Base-by-base conservation (phyloP, 202 grass and related monocot genomes). In the Dendrocalamus latiflorus region DNA sequence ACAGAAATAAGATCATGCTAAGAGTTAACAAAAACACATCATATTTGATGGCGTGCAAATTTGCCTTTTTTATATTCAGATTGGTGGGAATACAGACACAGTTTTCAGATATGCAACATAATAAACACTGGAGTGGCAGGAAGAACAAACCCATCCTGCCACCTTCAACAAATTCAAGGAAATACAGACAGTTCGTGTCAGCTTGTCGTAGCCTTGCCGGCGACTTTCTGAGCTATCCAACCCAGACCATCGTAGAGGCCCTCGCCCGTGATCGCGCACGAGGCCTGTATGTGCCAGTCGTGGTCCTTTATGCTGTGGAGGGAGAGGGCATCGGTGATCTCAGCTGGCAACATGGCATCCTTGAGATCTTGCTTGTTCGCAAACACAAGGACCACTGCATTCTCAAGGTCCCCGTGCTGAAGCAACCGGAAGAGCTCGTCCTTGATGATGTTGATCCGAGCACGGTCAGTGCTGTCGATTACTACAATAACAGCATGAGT, bases 351-450 rank as follows among this genome's bases (percentile, higher is more conserved):
- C 94, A 97, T 97, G 20, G 94, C 91, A 0, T 94, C 94, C 86
- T 94, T 94, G 63, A 95, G 86, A 84, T 98, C 95, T 79, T 98
- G 92, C 80, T 98, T 98, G 84, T 98, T 98, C 0, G 95, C 95
- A 45, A 98, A 98, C 18, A 98, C 89, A 0, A 98, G 92, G 8
- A 98, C 92, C 5, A 91, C 90, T 3, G 92, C 81, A 1, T 76
- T 83, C 20, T 95, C 92, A 0, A 98, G 90, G 49, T 98, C 95
- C 0, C 76, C 83, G 28, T 98, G 95, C 45, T 91, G 84, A 57
- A 98, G 91, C 80, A 95, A 39, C 20, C 86, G 82, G 80, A 95
- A 93, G 21, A 98, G 83, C 77, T 98, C 95, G 0, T 98, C 92
- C 61, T 98, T 98, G 43, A 95, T 95, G 53, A 98, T 87, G 81